phyloP scores from a whole-genome alignment of 495 filamentous ascomycete genomes.

The Glarea lozoyensis region DNA sequence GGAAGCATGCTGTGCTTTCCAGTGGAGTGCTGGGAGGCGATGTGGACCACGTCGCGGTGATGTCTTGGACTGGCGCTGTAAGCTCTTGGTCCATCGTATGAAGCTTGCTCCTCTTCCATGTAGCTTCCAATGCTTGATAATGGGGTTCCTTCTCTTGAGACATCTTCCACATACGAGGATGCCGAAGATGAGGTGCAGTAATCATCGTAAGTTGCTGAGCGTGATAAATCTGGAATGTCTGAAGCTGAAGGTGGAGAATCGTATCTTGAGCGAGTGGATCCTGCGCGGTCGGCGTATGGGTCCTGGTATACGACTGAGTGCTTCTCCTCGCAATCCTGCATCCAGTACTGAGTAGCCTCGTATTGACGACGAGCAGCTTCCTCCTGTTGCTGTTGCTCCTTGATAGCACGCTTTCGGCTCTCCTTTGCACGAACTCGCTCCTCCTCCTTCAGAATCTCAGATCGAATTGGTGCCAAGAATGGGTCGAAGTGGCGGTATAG shows the following conservation, averaged over 20 bases:
- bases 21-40: neutral
- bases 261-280: conserved; percentile 4
- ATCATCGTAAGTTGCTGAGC: conserved; percentile 12
- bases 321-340: conserved; percentile 7
- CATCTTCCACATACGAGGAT: conserved; percentile 11
- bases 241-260: conserved; percentile 17
- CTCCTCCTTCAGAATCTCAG: conserved; percentile 13
- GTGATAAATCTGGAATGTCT: conserved; percentile 19
- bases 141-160: conserved; percentile 16
- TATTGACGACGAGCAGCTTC: conserved; percentile 4
- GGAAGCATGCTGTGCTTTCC: conserved; percentile 18
- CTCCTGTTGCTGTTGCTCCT: conserved; percentile 4
- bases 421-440: conserved; percentile 6
- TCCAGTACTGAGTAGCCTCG: conserved; percentile 10
- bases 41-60: conserved; percentile 7
- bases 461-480: conserved; percentile 78
- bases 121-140: conserved; percentile 17
- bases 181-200: conserved; percentile 11
- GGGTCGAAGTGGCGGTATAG: conserved; percentile 79
- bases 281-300: conserved; percentile 3
- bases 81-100: neutral
- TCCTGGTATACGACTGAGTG: conserved; percentile 2
- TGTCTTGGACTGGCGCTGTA: conserved; percentile 2
- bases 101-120: conserved; percentile 8
- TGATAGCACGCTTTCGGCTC: conserved; percentile 4